phyloP scores from a whole-genome alignment of 2,329 filamentous ascomycete genomes.

The Fusarium sp. region DNA sequence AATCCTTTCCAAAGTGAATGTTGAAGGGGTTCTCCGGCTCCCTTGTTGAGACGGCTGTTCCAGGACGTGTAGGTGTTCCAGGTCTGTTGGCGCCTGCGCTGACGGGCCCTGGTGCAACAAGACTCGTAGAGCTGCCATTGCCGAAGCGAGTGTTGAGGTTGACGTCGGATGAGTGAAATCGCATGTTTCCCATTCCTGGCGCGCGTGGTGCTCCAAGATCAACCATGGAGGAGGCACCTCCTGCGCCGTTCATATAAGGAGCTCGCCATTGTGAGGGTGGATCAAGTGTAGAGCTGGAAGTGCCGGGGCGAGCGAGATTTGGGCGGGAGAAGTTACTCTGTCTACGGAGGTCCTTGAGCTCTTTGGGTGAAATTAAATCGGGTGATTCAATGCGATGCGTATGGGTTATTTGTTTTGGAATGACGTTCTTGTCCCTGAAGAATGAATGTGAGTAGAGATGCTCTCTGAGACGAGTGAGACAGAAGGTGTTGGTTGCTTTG shows the following conservation, averaged over 20 bases:
- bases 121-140: slow-evolving; percentile 54
- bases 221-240: slow-evolving; percentile 60
- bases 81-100: slow-evolving; percentile 37
- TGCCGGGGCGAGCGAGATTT: slow-evolving; percentile 57
- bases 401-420: slow-evolving; percentile 32
- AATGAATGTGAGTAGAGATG: slow-evolving; percentile 17
- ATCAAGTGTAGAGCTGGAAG: slow-evolving; percentile 54
- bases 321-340: slow-evolving; percentile 55
- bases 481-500: background rate
- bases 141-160: slow-evolving; percentile 56
- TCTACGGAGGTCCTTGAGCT: slow-evolving; percentile 48
- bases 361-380: background rate
- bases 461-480: background rate
- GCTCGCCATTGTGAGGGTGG: slow-evolving; percentile 49
- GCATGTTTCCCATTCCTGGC: slow-evolving; percentile 43
- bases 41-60: slow-evolving; percentile 53
- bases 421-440: slow-evolving; percentile 43
- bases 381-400: slow-evolving; percentile 20
- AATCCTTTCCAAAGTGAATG: slow-evolving; percentile 58
- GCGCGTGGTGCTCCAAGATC: slow-evolving; percentile 56
- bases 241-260: slow-evolving; percentile 55
- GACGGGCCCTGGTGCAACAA: slow-evolving; percentile 52
- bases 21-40: slow-evolving; percentile 64
- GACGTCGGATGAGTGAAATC: slow-evolving; percentile 56
- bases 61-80: slow-evolving; percentile 51